Conservation (phyloP, 306 rosid genomes). For the Dalbergia cochinchinensis region DNA sequence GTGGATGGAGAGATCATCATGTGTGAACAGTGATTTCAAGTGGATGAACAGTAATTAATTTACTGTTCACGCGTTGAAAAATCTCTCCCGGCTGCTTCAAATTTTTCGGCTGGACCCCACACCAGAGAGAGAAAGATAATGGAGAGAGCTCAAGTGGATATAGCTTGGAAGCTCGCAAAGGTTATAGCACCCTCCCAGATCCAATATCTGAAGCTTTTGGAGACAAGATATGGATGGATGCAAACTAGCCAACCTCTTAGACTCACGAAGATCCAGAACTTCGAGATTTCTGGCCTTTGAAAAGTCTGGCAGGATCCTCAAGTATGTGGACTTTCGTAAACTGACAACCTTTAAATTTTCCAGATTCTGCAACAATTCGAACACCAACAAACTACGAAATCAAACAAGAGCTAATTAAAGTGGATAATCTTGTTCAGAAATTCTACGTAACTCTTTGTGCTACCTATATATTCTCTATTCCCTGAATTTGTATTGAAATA, state of each 20-base stretch:
- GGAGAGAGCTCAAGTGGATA: background rate
- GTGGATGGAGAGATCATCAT: too few species aligned
- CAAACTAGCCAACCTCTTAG: background rate
- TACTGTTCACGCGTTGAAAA: too few species aligned
- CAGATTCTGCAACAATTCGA: conserved; percentile 3
- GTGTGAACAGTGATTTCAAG: too few species aligned
- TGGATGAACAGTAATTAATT: too few species aligned
- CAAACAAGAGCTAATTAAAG: background rate
- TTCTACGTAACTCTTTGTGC: too few species aligned
- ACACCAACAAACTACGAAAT: background rate
- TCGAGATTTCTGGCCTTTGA: conserved; percentile 33
- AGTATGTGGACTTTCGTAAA: background rate
- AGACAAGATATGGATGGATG: background rate
- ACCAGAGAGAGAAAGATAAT: background rate
- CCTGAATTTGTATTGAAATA: background rate
- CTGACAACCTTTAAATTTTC: background rate
- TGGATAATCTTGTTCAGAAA: background rate
- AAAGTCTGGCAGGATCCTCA: conserved; percentile 18
- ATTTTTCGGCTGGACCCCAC: too few species aligned
- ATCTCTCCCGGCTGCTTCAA: too few species aligned
- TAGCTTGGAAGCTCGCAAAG: background rate
- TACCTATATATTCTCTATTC: too few species aligned
- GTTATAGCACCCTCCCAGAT: background rate
- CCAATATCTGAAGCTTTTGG: conserved; percentile 1
- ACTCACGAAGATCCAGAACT: background rate